These are phyloP conservation scores for Tripterygium wilfordii DNA, from an alignment of 177 flowering plant genomes.

Conservation along the genomic window DNA sequence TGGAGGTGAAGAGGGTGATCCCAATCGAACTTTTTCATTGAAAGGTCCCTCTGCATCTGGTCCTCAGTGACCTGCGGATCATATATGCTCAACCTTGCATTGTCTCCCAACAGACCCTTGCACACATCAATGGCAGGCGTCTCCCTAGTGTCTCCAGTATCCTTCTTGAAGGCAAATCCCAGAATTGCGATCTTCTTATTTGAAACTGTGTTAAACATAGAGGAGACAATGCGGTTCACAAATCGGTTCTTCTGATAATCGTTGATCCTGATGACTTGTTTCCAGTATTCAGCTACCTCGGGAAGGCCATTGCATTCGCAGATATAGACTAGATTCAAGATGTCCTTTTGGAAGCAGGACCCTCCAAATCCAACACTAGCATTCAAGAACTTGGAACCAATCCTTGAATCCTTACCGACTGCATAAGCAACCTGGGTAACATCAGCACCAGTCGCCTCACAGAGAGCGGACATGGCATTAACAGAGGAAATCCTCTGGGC, in stretches of 20 bases:
- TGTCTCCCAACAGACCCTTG: constrained; percentile 78
- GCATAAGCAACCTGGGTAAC: constrained; percentile 50
- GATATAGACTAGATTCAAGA: constrained; percentile 58
- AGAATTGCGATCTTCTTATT: constrained; percentile 56
- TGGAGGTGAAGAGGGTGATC: constrained; percentile 83
- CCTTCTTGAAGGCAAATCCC: constrained; percentile 70
- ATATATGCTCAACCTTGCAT: constrained; percentile 72
- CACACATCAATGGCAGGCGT: constrained; percentile 91
- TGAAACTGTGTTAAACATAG: constrained; percentile 69
- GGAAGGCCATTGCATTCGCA: constrained; percentile 72
- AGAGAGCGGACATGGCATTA: constrained; percentile 73
- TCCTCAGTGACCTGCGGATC: constrained; percentile 89
- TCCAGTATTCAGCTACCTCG: constrained; percentile 71
- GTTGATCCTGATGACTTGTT: constrained; percentile 60
- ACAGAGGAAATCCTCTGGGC: constrained; percentile 71
- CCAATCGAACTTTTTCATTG: constrained; percentile 87
- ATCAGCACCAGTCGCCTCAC: constrained; percentile 70
- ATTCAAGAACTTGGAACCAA: constrained; percentile 59
- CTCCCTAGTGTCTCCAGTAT: constrained; percentile 74
- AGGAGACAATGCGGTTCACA: constrained; percentile 59
- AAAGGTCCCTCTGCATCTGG: constrained; percentile 77
- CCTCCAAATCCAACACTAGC: constrained; percentile 73
- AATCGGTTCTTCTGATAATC: constrained; percentile 63
- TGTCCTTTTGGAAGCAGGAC: constrained; percentile 68
- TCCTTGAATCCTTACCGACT: constrained; percentile 61